Percentiles rank a stretch among this genome's conserved stretches.
These are phyloP conservation scores for Talaromyces verruculosus DNA, from an alignment of 2,329 filamentous ascomycete genomes.

Conservation along the genomic window DNA sequence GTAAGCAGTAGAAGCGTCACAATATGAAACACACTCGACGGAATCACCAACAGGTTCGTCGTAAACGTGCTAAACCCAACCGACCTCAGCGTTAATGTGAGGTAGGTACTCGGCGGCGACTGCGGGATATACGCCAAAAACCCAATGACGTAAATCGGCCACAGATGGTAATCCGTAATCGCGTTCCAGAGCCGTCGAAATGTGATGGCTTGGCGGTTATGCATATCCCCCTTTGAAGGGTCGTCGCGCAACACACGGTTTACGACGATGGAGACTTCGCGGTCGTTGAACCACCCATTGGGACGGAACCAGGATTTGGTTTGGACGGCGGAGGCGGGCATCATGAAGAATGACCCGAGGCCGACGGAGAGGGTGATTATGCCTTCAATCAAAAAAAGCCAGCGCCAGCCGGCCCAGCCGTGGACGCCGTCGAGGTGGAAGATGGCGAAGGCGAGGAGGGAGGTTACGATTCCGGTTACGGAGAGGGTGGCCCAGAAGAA, in stretches of 20 bases:
- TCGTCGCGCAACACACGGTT: conserved; percentile 59
- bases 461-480: conserved; percentile 4
- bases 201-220: conserved; percentile 54
- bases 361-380: conserved; percentile 18
- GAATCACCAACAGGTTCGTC: conserved; percentile 65
- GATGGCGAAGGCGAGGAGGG: conserved; percentile 18
- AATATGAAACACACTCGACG: conserved; percentile 58
- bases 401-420: conserved; percentile 12
- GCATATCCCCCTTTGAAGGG: conserved; percentile 57
- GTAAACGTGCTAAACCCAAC: conserved; percentile 60
- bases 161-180: conserved; percentile 56
- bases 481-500: conserved; percentile 18
- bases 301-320: conserved; percentile 24
- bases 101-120: conserved; percentile 35
- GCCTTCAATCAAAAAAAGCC: conserved; percentile 19
- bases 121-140: conserved; percentile 9
- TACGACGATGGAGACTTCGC: conserved; percentile 57
- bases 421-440: conserved; percentile 16
- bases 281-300: conserved; percentile 38
- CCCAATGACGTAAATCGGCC: conserved; percentile 22
- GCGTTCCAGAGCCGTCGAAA: conserved; percentile 49
- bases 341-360: conserved; percentile 39
- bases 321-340: conserved; percentile 31
- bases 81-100: conserved; percentile 48
- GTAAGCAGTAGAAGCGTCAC: conserved; percentile 56